A percentile compares a stretch with the other conserved stretches of the same genome.
These are phyloP conservation scores for Penicillium simplicissimum DNA, from an alignment of 495 filamentous ascomycete species.

Conservation along the genomic window DNA sequence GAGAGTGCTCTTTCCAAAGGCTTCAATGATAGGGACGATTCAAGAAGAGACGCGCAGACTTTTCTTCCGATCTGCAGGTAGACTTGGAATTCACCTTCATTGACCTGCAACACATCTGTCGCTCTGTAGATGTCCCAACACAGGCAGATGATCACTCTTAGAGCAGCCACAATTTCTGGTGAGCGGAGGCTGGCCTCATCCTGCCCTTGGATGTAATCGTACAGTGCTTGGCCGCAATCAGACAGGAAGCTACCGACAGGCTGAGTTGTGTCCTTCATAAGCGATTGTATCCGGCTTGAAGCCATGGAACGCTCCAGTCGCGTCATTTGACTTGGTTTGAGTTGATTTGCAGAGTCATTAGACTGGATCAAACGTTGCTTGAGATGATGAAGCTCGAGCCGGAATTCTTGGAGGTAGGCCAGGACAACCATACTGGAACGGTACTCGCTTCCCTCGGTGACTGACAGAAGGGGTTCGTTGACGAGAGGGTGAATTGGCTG, in stretches of 20 bases:
- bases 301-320: slow-evolving; percentile 68
- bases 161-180: slow-evolving; percentile 30
- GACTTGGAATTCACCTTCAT: slow-evolving; percentile 57
- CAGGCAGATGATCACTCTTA: slow-evolving; percentile 53
- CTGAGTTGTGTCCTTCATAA: slow-evolving; percentile 66
- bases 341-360: slow-evolving; percentile 37
- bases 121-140: slow-evolving; percentile 59
- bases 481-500: slow-evolving; percentile 48
- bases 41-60: slow-evolving; percentile 34
- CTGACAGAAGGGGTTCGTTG: slow-evolving; percentile 44
- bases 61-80: slow-evolving; percentile 50
- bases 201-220: slow-evolving; percentile 41
- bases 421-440: slow-evolving; percentile 31
- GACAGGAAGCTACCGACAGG: slow-evolving; percentile 49
- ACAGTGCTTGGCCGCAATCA: slow-evolving; percentile 42
- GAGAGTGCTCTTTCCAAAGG: slow-evolving; percentile 39
- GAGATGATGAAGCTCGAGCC: slow-evolving; percentile 41
- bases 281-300: slow-evolving; percentile 54
- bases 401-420: slow-evolving; percentile 43
- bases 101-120: slow-evolving; percentile 43
- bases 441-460: slow-evolving; percentile 27
- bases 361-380: slow-evolving; percentile 37
- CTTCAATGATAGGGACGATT: slow-evolving; percentile 26
- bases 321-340: slow-evolving; percentile 64
- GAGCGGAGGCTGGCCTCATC: slow-evolving; percentile 29